phyloP scores from a whole-genome alignment of 306 rosid species.

The Vachellia pachyceras region DNA sequence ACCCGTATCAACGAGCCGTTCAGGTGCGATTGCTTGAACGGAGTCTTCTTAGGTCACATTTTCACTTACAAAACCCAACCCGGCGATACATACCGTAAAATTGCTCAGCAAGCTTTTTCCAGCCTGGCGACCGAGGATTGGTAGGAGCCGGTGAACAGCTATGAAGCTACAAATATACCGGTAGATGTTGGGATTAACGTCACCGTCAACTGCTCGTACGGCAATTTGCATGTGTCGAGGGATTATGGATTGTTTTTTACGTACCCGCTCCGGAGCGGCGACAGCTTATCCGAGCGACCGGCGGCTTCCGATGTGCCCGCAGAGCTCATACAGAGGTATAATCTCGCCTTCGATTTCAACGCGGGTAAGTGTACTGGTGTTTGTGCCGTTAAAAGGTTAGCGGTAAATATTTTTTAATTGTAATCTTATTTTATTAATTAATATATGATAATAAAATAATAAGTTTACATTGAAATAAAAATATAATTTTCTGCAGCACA shows the following conservation, averaged over 20 bases:
- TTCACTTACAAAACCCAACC: constrained; percentile 49
- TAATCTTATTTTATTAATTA: not conserved
- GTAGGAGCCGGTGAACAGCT: constrained; percentile 51
- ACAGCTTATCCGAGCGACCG: constrained; percentile 42
- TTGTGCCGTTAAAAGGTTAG: constrained; percentile 84
- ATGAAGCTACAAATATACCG: constrained; percentile 28
- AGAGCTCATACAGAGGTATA: constrained; percentile 49
- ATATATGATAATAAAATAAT: not conserved
- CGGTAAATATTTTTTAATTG: not conserved
- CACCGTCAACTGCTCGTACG: constrained; percentile 77
- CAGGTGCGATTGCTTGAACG: constrained; percentile 64
- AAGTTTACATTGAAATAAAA: too few relatives aligned
- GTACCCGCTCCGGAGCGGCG: constrained; percentile 51
- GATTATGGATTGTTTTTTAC: constrained; percentile 61
- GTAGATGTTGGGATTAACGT: constrained; percentile 46
- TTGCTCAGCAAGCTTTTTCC: constrained; percentile 47
- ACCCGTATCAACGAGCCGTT: constrained; percentile 62
- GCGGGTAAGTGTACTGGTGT: constrained; percentile 47
- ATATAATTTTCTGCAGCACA: too few relatives aligned
- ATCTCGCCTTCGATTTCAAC: constrained; percentile 43
- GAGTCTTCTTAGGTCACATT: constrained; percentile 62
- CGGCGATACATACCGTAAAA: constrained; percentile 33
- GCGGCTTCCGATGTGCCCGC: constrained; percentile 46
- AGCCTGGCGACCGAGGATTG: constrained; percentile 61
- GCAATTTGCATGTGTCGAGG: constrained; percentile 56